phyloP scores from a whole-genome alignment of 106 monocot genomes.

The Posidonia australis region DNA sequence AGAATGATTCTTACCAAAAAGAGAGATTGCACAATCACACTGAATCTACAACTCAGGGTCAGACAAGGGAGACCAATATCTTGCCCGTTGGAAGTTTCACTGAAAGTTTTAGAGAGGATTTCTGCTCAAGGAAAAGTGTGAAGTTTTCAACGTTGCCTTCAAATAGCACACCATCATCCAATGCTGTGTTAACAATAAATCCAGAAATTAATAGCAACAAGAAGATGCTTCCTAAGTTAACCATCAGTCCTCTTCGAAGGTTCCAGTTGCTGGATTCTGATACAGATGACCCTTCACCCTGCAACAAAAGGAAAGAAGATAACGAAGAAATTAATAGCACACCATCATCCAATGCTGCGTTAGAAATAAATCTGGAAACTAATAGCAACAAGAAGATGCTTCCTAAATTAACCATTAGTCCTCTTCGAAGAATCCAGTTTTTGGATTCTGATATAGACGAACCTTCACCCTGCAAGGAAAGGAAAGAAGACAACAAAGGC shows the following conservation, averaged over 20 bases:
- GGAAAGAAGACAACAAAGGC: constrained; percentile 2
- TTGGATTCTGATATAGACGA: constrained; percentile 33
- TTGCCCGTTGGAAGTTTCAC: constrained; percentile 9
- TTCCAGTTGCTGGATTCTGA: constrained; percentile 28
- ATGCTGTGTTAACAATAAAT: constrained; percentile 24
- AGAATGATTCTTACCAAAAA: neutral
- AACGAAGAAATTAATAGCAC: constrained; percentile 3
- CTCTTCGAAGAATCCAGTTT: constrained; percentile 57
- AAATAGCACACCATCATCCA: constrained; percentile 16
- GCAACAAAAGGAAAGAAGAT: no score
- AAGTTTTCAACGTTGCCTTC: constrained; percentile 41
- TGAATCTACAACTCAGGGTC: constrained; percentile 4
- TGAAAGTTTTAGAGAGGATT: constrained; percentile 33
- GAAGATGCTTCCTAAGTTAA: constrained; percentile 40
- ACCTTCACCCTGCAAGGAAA: constrained; percentile 3
- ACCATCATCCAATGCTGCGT: constrained; percentile 21
- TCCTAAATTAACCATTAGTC: constrained; percentile 36
- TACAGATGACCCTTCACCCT: no score
- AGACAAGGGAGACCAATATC: neutral
- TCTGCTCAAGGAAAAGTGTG: constrained; percentile 15
- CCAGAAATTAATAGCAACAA: constrained; percentile 42
- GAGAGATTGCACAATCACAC: neutral
- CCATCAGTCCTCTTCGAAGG: constrained; percentile 64
- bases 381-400: constrained; percentile 29
- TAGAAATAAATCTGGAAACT: constrained; percentile 30